Base-by-base conservation (phyloP, 2,329 filamentous ascomycete genomes). In the Pestalotiopsis sp. region DNA sequence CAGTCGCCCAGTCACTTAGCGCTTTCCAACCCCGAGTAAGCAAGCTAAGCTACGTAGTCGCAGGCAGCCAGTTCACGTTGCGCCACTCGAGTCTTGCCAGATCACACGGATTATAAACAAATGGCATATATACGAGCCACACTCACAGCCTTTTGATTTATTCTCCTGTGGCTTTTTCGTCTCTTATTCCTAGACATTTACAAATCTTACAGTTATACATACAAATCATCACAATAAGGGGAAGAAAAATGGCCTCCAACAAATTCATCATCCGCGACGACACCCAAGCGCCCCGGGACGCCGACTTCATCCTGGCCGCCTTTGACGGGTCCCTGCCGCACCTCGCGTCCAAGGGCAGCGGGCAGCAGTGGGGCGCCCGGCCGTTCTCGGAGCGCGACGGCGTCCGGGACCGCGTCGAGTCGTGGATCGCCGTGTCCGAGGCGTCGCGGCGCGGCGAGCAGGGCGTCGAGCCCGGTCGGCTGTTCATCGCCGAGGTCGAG, bases 401-500 rank as follows among this genome's bases (percentile, higher is more conserved):
- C 49, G 4, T 17, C 12, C 58, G 62, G 5, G 52, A 69, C 3
- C 59, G 45, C 25, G 36, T 65, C 11, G 23, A 41, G 14, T 36
- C 41, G 9, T 41, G 65, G 31, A 7, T 67, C 13, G 31, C 20
- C 27, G 9, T 17, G 17, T 45, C 65, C 23, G 56, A 67, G 68
- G 41, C 31, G 59, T 20, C 64, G 59, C 61, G 62, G 65, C 13
- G 65, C 69, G 31, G 70, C 67, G 11, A 7, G 14, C n/a, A 25
- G 56, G 23, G 70, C 69, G 27, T 67, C 68, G 61, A 17, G 17
- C 2, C 70, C 66, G 12, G 69, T 68, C 57, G 49, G 9, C 57
- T 74, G n/a, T 72, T 70, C 66, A 45, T 72, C 57, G 57, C 68
- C 41, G 72, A 74, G 56, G 66, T 58, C n/a, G 45, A 56, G 25